Conservation (phyloP, 1,139 yeast species). For the Sporopachydermia cereana region DNA sequence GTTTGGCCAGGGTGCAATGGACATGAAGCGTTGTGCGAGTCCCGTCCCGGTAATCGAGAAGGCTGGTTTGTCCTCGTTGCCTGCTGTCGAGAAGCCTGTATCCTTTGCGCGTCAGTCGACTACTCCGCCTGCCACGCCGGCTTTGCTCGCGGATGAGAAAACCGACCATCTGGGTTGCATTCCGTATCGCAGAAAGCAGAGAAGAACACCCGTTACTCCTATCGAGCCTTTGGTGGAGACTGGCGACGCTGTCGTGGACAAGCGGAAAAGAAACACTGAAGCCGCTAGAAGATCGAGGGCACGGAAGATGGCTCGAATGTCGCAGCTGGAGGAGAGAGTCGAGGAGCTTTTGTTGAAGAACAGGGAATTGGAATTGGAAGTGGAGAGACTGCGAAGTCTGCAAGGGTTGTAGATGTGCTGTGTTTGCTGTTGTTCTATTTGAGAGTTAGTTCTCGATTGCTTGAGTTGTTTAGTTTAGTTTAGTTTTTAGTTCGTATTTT, state of each 20-base stretch:
- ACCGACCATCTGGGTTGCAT: conserved; percentile 54
- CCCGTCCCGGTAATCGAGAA: neutral
- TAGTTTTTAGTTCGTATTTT: too few species aligned
- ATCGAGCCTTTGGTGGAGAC: conserved; percentile 12
- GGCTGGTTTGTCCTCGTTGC: neutral
- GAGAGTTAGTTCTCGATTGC: too few species aligned
- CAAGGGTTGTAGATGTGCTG: neutral
- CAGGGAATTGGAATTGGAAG: conserved; percentile 44
- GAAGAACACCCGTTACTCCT: conserved; percentile 14
- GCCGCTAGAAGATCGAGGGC: conserved; percentile 96
- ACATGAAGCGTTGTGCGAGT: neutral
- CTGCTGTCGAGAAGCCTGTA: neutral
- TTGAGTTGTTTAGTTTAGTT: neutral
- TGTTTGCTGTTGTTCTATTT: too few species aligned
- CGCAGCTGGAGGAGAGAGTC: conserved; percentile 68
- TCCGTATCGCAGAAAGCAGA: conserved; percentile 52
- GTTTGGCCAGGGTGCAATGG: neutral
- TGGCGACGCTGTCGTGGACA: conserved; percentile 56
- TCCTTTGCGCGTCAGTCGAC: neutral
- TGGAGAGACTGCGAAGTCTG: neutral
- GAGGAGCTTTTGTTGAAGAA: conserved; percentile 49
- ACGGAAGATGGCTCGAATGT: conserved; percentile 81
- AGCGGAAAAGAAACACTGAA: conserved; percentile 92
- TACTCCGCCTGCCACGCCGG: neutral
- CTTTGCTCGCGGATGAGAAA: conserved; percentile 17